phyloP scores from a whole-genome alignment of 2,329 filamentous ascomycete species.

The Talaromyces marneffei region DNA sequence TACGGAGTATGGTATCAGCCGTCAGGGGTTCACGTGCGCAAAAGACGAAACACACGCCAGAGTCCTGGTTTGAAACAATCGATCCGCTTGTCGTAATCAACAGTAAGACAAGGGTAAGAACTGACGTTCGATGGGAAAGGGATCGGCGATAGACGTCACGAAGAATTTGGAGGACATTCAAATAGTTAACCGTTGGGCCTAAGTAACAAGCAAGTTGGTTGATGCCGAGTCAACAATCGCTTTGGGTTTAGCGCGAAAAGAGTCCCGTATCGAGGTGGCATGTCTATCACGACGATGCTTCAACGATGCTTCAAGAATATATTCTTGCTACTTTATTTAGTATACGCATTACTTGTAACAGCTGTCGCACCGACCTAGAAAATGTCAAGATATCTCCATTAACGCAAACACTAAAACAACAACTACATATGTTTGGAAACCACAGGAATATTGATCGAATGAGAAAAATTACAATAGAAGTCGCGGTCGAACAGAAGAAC shows the following conservation, averaged over 20 bases:
- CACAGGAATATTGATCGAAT: not conserved
- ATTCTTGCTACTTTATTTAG: no score
- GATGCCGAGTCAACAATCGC: conserved; percentile 3
- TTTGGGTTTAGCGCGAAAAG: conserved; percentile 3
- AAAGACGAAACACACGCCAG: conserved; percentile 12
- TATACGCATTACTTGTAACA: no score
- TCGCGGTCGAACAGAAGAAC: not conserved
- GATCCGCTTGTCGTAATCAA: not conserved
- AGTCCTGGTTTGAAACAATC: not conserved
- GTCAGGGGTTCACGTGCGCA: conserved; percentile 16
- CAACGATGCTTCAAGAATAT: not conserved
- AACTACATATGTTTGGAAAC: conserved; percentile 4
- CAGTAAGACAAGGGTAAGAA: not conserved
- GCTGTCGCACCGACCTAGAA: not conserved
- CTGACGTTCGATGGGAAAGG: not conserved
- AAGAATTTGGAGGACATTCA: conserved; percentile 10
- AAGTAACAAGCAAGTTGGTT: conserved; percentile 14
- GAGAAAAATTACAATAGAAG: not conserved
- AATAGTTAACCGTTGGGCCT: not conserved
- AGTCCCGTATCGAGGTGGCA: conserved; percentile 12
- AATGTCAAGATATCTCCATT: not conserved
- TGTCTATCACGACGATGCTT: not conserved
- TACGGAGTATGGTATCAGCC: conserved; percentile 2
- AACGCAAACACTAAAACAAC: not conserved
- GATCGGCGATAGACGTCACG: conserved; percentile 9